These are phyloP conservation scores for Camellia granthamiana DNA, from an alignment of 148 eudicot species.

Conservation along the genomic window DNA sequence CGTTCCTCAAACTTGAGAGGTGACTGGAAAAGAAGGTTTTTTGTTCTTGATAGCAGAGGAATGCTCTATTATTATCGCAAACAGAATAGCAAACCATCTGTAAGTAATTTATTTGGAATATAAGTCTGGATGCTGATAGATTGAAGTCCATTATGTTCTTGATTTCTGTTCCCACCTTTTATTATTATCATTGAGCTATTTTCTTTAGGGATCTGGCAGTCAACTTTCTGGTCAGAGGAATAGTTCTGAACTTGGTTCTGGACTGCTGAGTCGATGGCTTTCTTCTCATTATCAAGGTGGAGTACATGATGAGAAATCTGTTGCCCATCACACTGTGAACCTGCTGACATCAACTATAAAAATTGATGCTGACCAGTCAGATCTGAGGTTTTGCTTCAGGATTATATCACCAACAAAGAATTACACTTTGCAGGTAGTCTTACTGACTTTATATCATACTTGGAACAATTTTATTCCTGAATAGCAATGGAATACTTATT, in stretches of 20 bases:
- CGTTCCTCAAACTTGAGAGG: slow-evolving; percentile 92
- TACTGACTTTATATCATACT: background rate
- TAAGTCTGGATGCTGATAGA: background rate
- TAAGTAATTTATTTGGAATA: slow-evolving; percentile 38
- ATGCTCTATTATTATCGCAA: slow-evolving; percentile 88
- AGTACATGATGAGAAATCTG: slow-evolving; percentile 87
- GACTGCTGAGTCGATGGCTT: slow-evolving; percentile 93
- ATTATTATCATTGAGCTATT: slow-evolving; percentile 19
- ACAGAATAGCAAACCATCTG: slow-evolving; percentile 73
- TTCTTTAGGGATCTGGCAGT: slow-evolving; percentile 62
- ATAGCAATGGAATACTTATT: background rate
- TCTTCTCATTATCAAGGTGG: slow-evolving; percentile 96
- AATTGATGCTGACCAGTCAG: slow-evolving; percentile 95
- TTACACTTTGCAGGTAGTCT: slow-evolving; percentile 73
- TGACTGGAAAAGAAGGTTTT: slow-evolving; percentile 95
- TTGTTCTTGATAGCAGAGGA: slow-evolving; percentile 92
- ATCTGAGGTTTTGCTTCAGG: slow-evolving; percentile 90
- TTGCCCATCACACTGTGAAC: slow-evolving; percentile 91
- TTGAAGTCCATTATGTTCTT: background rate
- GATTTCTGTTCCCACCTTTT: slow-evolving; percentile 8
- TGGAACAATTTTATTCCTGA: background rate
- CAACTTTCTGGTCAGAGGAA: slow-evolving; percentile 86
- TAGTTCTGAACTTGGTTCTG: slow-evolving; percentile 95
- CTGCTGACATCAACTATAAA: slow-evolving; percentile 90
- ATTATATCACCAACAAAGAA: slow-evolving; percentile 94